Percentiles rank a stretch among this genome's conserved stretches.
Evolutionary conservation across 2,329 filamentous ascomycete genomes (phyloP).

Genomic region (Massarina eburnea): DNA sequence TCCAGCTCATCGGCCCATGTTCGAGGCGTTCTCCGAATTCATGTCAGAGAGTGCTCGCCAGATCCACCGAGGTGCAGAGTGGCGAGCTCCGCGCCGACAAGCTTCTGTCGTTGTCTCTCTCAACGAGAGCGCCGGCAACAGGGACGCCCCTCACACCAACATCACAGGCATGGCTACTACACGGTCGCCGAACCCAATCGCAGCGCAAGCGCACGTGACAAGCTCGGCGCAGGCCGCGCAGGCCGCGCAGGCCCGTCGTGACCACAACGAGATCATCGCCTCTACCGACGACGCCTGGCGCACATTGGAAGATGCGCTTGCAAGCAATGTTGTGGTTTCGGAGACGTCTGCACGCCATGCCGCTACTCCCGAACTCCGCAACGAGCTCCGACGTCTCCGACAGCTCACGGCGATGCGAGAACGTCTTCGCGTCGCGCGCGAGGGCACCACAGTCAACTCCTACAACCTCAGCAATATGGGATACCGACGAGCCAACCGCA

Average conservation of each 20-base stretch:
- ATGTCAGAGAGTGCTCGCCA: slow-evolving; percentile 28
- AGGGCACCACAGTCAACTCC: slow-evolving; percentile 21
- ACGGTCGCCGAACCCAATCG: slow-evolving; percentile 32
- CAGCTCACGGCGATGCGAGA: slow-evolving; percentile 41
- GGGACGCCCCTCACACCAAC: slow-evolving; percentile 19
- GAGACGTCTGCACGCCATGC: slow-evolving; percentile 18
- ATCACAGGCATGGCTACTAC: slow-evolving; percentile 34
- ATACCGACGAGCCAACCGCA: slow-evolving; percentile 27
- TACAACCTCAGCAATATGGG: slow-evolving; percentile 28
- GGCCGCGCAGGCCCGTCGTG: slow-evolving; percentile 28
- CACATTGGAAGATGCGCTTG: slow-evolving; percentile 51
- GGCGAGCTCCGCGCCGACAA: slow-evolving; percentile 39
- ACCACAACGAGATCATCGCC: slow-evolving; percentile 31
- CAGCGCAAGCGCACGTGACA: slow-evolving; percentile 10
- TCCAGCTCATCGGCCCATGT: slow-evolving; percentile 15
- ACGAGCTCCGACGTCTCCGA: slow-evolving; percentile 37
- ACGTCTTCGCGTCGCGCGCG: slow-evolving; percentile 37
- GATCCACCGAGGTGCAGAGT: slow-evolving; percentile 20
- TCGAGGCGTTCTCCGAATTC: slow-evolving; percentile 23
- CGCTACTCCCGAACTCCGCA: slow-evolving; percentile 33
- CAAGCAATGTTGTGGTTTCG: slow-evolving; percentile 32
- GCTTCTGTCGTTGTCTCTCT: slow-evolving; percentile 40
- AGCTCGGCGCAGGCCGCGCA: slow-evolving; percentile 20
- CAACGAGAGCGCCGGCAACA: slow-evolving; percentile 15
- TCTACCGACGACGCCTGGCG: slow-evolving; percentile 50